phyloP scores from a whole-genome alignment of 2,329 filamentous ascomycete genomes.

The Ceratocystis ficicola region DNA sequence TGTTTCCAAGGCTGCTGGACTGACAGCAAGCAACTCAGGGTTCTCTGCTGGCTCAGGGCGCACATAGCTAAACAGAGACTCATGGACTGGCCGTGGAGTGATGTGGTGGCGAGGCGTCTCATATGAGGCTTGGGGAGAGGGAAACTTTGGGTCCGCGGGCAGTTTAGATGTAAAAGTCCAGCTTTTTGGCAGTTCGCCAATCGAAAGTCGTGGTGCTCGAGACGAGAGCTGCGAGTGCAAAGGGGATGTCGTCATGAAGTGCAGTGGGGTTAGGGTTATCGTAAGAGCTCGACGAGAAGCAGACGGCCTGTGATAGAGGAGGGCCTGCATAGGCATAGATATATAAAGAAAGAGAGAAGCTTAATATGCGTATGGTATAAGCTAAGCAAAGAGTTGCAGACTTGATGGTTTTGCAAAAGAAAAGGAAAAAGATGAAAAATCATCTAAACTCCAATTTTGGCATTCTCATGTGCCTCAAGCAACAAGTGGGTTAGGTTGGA shows the following conservation, averaged over 20 bases:
- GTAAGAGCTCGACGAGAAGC: not conserved
- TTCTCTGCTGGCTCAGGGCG: slow-evolving; percentile 61
- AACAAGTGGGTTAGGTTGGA: not conserved
- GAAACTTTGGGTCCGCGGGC: slow-evolving; percentile 64
- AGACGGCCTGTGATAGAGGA: not conserved
- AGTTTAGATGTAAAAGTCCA: slow-evolving; percentile 55
- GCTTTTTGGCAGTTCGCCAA: slow-evolving; percentile 49
- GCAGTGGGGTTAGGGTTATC: slow-evolving; percentile 13
- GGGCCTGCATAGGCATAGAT: not conserved
- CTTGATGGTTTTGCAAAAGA: not conserved
- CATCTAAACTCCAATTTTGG: too few species aligned
- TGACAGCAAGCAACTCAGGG: slow-evolving; percentile 71
- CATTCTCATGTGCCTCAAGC: too few species aligned
- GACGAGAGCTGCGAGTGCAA: not conserved
- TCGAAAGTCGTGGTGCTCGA: slow-evolving; percentile 25
- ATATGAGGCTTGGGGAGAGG: slow-evolving; percentile 72
- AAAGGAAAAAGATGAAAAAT: too few species aligned
- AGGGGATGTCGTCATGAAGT: slow-evolving; percentile 3
- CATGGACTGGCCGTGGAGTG: slow-evolving; percentile 68
- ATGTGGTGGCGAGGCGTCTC: slow-evolving; percentile 65
- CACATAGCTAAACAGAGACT: slow-evolving; percentile 82
- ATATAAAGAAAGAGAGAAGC: not conserved
- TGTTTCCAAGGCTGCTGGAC: slow-evolving; percentile 63
- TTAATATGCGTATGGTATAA: too few species aligned
- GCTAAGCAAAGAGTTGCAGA: not conserved